Evolutionary conservation across 176 grass and related monocot genomes (phyloP), one percentile per base, ranked within the genome.

Genomic region (Coix lacrymajobi): DNA sequence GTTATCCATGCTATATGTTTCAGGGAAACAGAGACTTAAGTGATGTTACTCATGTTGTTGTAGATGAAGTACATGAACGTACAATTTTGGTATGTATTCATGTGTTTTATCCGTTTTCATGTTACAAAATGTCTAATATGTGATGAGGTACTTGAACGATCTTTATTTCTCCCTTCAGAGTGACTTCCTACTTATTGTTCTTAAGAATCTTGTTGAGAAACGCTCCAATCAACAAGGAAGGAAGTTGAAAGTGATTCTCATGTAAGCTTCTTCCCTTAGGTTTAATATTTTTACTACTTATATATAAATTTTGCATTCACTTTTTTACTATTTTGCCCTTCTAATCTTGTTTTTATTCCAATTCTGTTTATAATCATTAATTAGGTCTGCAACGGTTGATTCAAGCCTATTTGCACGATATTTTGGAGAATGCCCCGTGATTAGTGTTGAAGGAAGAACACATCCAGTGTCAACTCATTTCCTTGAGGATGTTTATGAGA

Each of bases 191-290:
- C 79, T 98, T 41, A 94, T 90, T 89, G 90, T 98, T 84, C 84
- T 98, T 37, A 98, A 98, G 88, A 84, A 71, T 78, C 88, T 98
- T 14, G 75, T 95, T 68, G 90, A 93, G 76, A 98, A 93, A 86
- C 92, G 88, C 74, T 85, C 92, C 78, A 80, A 51, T 90, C 78
- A 79, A 77, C 57, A 45, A 16, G 72, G 81, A 75, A 88, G 69
- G 64, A 95, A 93, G 75, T 77, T 98, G 78, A 98, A 98, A 94
- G 92, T 98, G 56, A 90, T 98, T 91, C 95, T 98, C 84, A 98
- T 98, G 95, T 95, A 94, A 75, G 74, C 63, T 46, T 30, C 11
- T 54, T 40, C 25, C 15, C 19, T 48, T 37, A 2, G 36, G 16
- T 75, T 69, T 86, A 38, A 8, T 71, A 46, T 81, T 14, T 37